These are phyloP conservation scores for Erigeron philadelphicus DNA, from an alignment of 140 eudicot genomes.

Conservation along the genomic window DNA sequence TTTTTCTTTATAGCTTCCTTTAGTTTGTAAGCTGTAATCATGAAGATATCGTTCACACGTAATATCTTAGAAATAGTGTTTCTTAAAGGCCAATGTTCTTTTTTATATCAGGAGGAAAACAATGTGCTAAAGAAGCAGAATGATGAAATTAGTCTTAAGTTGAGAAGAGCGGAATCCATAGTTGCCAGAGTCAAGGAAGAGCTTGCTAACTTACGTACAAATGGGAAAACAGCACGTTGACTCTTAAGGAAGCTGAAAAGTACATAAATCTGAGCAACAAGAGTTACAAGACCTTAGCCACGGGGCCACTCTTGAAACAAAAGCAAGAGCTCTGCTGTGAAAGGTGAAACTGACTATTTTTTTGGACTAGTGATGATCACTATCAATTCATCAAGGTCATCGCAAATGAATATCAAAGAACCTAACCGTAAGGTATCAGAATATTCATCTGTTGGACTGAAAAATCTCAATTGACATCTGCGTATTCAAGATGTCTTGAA, in stretches of 20 bases:
- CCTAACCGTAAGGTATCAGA: neutral
- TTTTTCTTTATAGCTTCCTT: neutral
- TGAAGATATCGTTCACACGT: neutral
- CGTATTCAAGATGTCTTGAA: slow-evolving; percentile 36
- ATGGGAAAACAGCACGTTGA: slow-evolving; percentile 48
- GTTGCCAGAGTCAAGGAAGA: slow-evolving; percentile 54
- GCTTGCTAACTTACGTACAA: slow-evolving; percentile 49
- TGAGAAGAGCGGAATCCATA: slow-evolving; percentile 47
- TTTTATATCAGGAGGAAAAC: slow-evolving; percentile 71
- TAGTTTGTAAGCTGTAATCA: neutral
- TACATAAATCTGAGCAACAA: slow-evolving; percentile 40
- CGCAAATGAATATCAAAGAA: neutral
- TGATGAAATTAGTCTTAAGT: slow-evolving; percentile 54
- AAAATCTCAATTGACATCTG: slow-evolving; percentile 43
- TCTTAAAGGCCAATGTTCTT: neutral
- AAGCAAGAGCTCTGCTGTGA: slow-evolving; percentile 1
- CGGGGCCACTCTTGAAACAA: neutral
- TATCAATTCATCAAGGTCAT: neutral
- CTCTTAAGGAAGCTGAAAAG: slow-evolving; percentile 35
- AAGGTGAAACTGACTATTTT: neutral
- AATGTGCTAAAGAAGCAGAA: slow-evolving; percentile 48
- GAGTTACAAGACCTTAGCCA: slow-evolving; percentile 33
- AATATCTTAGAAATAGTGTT: neutral
- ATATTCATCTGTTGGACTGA: slow-evolving; percentile 10
- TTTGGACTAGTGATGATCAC: neutral